A percentile compares a stretch with the other conserved stretches of the same genome.
Evolutionary conservation across 768 basidiomycete genomes (phyloP).

Genomic region (Pholiota microspora): DNA sequence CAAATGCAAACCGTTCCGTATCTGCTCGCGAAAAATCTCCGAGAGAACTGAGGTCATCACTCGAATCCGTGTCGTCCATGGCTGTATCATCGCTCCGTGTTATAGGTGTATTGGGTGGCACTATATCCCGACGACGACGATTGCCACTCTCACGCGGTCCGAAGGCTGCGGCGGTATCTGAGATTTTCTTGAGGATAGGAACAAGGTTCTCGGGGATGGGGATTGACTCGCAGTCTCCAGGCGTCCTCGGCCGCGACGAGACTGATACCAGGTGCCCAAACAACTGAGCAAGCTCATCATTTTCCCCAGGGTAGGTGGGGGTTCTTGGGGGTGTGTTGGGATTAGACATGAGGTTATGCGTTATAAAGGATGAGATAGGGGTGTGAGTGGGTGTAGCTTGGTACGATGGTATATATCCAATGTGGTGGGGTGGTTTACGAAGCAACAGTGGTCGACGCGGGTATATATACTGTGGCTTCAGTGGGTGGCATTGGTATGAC

Average conservation of each 20-base stretch:
- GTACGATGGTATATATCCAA: too few relatives aligned
- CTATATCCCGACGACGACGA: conserved; percentile 25
- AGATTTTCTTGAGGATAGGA: neutral
- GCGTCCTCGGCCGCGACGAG: too few relatives aligned
- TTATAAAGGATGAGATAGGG: neutral
- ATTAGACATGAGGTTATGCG: neutral
- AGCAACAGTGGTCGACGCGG: too few relatives aligned
- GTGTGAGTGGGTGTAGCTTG: neutral
- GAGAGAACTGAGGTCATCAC: conserved; percentile 19
- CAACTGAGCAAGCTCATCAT: too few relatives aligned
- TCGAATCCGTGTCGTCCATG: too few relatives aligned
- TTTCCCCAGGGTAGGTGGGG: too few relatives aligned
- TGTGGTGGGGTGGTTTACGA: too few relatives aligned
- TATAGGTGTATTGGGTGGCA: too few relatives aligned
- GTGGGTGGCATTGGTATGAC: conserved; percentile 1
- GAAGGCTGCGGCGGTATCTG: neutral
- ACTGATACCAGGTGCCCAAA: too few relatives aligned
- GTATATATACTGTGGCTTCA: neutral
- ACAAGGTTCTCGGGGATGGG: neutral
- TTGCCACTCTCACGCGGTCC: neutral
- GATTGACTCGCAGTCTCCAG: too few relatives aligned
- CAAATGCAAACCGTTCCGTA: conserved; percentile 51
- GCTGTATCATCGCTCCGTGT: too few relatives aligned
- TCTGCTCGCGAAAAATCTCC: conserved; percentile 41
- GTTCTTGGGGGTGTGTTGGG: too few relatives aligned